Percentiles rank a stretch among this genome's conserved stretches.
Evolutionary conservation across 1,139 yeast genomes (phyloP).

Genomic region (Pichia sp.): DNA sequence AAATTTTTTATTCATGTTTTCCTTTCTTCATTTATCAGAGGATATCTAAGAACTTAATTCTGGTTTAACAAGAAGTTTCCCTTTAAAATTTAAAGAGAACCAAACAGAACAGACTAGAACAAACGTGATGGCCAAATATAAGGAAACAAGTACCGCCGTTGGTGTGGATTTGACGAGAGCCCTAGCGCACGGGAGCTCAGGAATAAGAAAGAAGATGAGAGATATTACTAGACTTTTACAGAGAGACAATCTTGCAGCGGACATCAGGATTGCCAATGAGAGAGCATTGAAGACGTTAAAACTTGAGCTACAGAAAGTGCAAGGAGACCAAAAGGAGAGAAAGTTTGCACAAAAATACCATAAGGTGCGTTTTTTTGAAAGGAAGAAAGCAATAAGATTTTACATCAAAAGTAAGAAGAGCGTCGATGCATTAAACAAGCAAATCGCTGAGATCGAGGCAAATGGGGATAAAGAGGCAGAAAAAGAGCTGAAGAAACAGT

Average conservation of each 20-base stretch:
- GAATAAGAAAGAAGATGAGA: slow-evolving; percentile 79
- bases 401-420: slow-evolving; percentile 61
- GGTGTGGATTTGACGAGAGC: slow-evolving; percentile 30
- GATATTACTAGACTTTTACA: slow-evolving; percentile 70
- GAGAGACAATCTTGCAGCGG: slow-evolving; percentile 65
- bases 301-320: slow-evolving; percentile 58
- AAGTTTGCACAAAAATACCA: slow-evolving; percentile 76
- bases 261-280: slow-evolving; percentile 74
- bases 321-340: slow-evolving; percentile 47
- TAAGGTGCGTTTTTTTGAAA: slow-evolving; percentile 90
- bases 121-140: slow-evolving; percentile 11
- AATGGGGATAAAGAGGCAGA: slow-evolving; percentile 28
- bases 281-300: slow-evolving; percentile 75
- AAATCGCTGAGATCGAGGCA: slow-evolving; percentile 6
- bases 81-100: too few relatives aligned
- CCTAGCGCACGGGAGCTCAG: slow-evolving; percentile 35
- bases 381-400: slow-evolving; percentile 76
- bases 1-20: slow-evolving; percentile 2
- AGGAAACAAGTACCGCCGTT: slow-evolving; percentile 12
- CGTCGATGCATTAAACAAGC: slow-evolving; percentile 36
- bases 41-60: not conserved
- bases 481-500: slow-evolving; percentile 46
- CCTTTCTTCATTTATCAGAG: not conserved
- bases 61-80: not conserved
- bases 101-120: too few relatives aligned